These are phyloP conservation scores for Moricandia arvensis DNA, from an alignment of 345 rosid species.

Conservation along the genomic window DNA sequence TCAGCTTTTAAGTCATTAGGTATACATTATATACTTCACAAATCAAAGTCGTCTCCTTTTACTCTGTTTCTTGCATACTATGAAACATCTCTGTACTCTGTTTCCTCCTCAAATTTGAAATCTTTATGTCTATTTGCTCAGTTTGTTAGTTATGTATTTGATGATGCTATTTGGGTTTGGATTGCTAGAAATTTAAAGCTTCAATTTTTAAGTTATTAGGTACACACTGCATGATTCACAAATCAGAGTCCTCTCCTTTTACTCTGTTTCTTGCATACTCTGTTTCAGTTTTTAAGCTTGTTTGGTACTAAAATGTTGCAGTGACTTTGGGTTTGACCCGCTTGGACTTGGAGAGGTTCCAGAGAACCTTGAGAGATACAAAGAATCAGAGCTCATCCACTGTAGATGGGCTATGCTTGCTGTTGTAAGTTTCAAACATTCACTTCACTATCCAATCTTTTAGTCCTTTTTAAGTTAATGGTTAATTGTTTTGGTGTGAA, in stretches of 20 bases:
- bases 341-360: conserved; percentile 91
- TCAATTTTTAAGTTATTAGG: not conserved
- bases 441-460: not conserved
- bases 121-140: not conserved
- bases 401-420: conserved; percentile 99
- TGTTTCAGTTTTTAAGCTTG: not conserved
- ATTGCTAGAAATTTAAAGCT: not conserved
- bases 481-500: conserved; percentile 4
- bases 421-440: conserved; percentile 59
- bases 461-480: not conserved
- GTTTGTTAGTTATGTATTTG: not conserved
- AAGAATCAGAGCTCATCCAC: conserved; percentile 92
- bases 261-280: conserved; percentile 1
- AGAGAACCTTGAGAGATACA: conserved; percentile 93
- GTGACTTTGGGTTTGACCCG: conserved; percentile 99
- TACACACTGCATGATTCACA: not conserved
- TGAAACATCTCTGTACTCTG: not conserved
- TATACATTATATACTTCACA: too few species aligned
- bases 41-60: too few species aligned
- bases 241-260: not conserved
- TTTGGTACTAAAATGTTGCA: conserved; percentile 30
- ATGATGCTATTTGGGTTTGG: not conserved
- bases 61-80: too few species aligned
- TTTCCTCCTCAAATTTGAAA: not conserved
- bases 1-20: too few species aligned